Base-by-base conservation (phyloP, 1,139 yeast species). In the Schwanniomyces etchellsii region DNA sequence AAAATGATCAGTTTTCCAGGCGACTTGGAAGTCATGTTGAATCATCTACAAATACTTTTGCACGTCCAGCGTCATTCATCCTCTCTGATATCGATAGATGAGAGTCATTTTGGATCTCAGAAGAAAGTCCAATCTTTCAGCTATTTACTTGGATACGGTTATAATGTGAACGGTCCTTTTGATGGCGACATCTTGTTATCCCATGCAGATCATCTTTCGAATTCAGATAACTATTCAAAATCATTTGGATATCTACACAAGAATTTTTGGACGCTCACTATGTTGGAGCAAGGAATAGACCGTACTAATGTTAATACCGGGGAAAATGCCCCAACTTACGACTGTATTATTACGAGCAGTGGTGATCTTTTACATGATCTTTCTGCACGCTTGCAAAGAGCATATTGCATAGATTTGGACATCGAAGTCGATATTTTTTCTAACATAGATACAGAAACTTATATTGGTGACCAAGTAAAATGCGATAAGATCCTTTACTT, bases 321-420 rank as follows among this genome's bases (percentile, higher is more conserved):
- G n/a, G 24, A 12, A 27, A 30, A 9, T 29, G 30, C 4, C 13
- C 25, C 12, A 18, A 18, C 7, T 13, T 50, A 46, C 35, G 53
- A 49, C 14, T 58, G 65, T 35, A 38, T 55, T 9, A 34, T 61
- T 3, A 60, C 67, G 1, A 38, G 43, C 21, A 35, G 43, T 4
- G 64, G 62, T 1, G 33, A 34, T 17, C 27, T 26, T 5, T 20
- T 42, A 0, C 34, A 39, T 1, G 42, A 35, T 1, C 22, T 37
- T 2, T 34, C 36, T 5, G 38, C 36, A 15, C 38, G 38, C 9
- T 16, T 53, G 2, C 40, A 49, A 5, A 43, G 42, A 24, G 76
- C 61, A 0, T 72, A 58, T 40, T 71, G 78, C 39, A 36, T 48
- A 30, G 69, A 70, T n/a, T 43, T 69, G 31, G 71, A 62, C n/a